These are phyloP conservation scores for Komagataella kurtzmanii DNA, from an alignment of 805 yeast species.

Conservation along the genomic window DNA sequence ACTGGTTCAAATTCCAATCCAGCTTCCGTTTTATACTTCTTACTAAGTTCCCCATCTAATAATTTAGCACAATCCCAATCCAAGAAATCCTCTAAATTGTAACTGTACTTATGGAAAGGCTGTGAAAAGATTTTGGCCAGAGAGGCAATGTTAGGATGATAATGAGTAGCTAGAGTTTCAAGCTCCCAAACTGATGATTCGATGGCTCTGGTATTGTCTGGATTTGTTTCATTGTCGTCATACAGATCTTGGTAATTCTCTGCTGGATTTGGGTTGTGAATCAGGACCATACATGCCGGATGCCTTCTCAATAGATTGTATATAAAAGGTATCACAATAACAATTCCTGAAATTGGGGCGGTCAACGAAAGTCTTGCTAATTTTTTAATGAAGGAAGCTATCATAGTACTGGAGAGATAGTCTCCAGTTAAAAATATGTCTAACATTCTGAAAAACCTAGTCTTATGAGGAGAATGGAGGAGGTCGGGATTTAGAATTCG, in stretches of 20 bases:
- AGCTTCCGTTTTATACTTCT: conserved; percentile 58
- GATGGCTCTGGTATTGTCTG: conserved; percentile 66
- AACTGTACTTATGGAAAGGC: conserved; percentile 74
- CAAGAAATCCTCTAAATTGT: conserved; percentile 86
- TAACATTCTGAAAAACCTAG: conserved; percentile 77
- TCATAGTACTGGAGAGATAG: conserved; percentile 69
- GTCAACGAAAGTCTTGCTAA: conserved; percentile 61
- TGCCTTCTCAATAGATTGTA: conserved; percentile 84
- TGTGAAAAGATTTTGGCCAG: conserved; percentile 80
- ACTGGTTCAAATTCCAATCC: conserved; percentile 64
- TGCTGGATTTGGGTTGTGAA: conserved; percentile 38
- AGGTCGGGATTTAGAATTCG: conserved; percentile 64
- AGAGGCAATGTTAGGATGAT: conserved; percentile 92
- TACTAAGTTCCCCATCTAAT: conserved; percentile 46
- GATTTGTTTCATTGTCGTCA: conserved; percentile 51
- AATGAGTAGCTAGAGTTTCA: conserved; percentile 60
- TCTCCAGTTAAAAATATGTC: conserved; percentile 80
- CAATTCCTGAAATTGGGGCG: conserved; percentile 83
- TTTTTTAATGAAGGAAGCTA: conserved; percentile 82
- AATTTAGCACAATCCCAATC: conserved; percentile 76
- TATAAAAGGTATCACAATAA: conserved; percentile 78
- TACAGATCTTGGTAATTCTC: conserved; percentile 47
- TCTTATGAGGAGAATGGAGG: conserved; percentile 66
- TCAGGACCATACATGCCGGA: conserved; percentile 84
- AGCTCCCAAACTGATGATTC: conserved; percentile 89